These are phyloP conservation scores for Arachnomyces sp. DNA, from an alignment of 2,329 filamentous ascomycete species.

Conservation along the genomic window DNA sequence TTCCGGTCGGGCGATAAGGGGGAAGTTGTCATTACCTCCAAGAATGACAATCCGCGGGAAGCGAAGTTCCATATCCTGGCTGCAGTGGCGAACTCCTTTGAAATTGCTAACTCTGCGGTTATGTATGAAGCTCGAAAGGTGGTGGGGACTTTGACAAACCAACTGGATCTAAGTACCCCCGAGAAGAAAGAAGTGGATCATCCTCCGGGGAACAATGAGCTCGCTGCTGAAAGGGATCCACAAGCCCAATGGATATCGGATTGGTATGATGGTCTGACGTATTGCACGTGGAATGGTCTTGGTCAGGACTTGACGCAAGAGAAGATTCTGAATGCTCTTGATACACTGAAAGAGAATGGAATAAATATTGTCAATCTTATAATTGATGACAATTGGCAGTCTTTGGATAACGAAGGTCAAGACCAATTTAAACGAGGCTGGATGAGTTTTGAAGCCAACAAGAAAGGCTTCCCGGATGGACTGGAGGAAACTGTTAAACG, in stretches of 20 bases:
- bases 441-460: slow-evolving; percentile 80
- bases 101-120: slow-evolving; percentile 67
- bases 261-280: slow-evolving; percentile 89
- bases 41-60: slow-evolving; percentile 58
- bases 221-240: slow-evolving; percentile 34
- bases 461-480: slow-evolving; percentile 69
- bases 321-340: slow-evolving; percentile 68
- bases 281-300: slow-evolving; percentile 94
- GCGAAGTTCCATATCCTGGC: slow-evolving; percentile 59
- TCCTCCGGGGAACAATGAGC: slow-evolving; percentile 33
- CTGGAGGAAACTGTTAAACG: slow-evolving; percentile 62
- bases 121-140: slow-evolving; percentile 80
- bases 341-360: slow-evolving; percentile 59
- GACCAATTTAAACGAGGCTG: slow-evolving; percentile 52
- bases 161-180: slow-evolving; percentile 13
- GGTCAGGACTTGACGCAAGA: slow-evolving; percentile 75
- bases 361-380: slow-evolving; percentile 81
- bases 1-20: slow-evolving; percentile 61
- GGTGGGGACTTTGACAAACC: slow-evolving; percentile 30
- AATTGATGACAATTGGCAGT: slow-evolving; percentile 96
- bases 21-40: slow-evolving; percentile 59
- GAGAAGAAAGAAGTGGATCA: slow-evolving; percentile 20
- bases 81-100: slow-evolving; percentile 64
- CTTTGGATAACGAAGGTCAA: slow-evolving; percentile 53
- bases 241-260: slow-evolving; percentile 64